Conservation (phyloP, 1,284 basidiomycete genomes). For the Malassezia furfur region DNA sequence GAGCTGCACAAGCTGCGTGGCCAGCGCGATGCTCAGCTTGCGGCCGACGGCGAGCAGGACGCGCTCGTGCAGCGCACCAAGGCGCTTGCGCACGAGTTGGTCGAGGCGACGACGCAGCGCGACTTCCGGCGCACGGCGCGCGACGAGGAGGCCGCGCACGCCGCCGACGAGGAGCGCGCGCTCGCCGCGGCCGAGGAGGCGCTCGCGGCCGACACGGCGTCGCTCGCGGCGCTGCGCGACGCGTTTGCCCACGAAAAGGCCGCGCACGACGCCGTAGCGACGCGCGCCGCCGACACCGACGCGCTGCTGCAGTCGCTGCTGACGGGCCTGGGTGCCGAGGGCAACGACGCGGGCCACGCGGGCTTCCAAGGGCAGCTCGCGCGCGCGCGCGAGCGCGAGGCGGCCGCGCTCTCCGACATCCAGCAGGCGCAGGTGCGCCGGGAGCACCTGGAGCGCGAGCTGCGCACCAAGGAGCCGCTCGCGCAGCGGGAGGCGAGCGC, state of each 20-base stretch:
- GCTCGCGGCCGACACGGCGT: constrained; percentile 49
- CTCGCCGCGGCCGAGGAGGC: constrained; percentile 49
- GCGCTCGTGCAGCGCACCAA: constrained; percentile 69
- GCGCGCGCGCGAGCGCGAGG: constrained; percentile 66
- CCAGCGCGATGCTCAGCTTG: constrained; percentile 55
- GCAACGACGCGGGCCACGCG: constrained; percentile 57
- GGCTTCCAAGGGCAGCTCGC: constrained; percentile 95
- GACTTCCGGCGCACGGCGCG: constrained; percentile 72
- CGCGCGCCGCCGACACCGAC: constrained; percentile 66
- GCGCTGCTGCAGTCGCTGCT: constrained; percentile 90
- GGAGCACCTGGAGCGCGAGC: constrained; percentile 67
- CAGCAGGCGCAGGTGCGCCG: constrained; percentile 74
- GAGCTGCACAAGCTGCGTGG: constrained; percentile 51
- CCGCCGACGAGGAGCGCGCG: constrained; percentile 55
- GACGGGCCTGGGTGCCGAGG: constrained; percentile 68
- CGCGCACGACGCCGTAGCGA: constrained; percentile 59
- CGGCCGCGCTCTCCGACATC: constrained; percentile 71
- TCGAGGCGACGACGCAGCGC: constrained; percentile 74
- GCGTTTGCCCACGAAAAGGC: constrained; percentile 52
- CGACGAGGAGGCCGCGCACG: constrained; percentile 66
- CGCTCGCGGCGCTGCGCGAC: constrained; percentile 21
- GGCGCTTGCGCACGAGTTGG: constrained; percentile 70
- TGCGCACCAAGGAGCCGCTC: constrained; percentile 65
- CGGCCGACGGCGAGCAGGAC: constrained; percentile 49
- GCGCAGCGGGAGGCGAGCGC: constrained; percentile 81